Percentiles rank a stretch among this genome's conserved stretches.
Conservation (phyloP, 2,329 filamentous ascomycete species). For the Colletotrichum filicis region DNA sequence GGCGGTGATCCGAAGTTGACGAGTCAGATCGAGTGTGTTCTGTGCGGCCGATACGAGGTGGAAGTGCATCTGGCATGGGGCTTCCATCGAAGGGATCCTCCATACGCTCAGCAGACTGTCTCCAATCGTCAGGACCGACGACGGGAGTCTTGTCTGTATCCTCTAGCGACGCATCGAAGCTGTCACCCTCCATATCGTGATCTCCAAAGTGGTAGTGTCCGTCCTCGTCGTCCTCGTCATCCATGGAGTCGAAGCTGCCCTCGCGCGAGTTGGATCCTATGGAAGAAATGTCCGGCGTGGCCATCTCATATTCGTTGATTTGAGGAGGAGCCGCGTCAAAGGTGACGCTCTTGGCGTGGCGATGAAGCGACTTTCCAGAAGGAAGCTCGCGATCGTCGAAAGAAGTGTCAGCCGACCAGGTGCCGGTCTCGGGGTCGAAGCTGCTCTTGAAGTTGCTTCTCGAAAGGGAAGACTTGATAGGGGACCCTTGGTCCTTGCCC, state of each 20-base stretch:
- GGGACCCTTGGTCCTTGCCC: slow-evolving; percentile 79
- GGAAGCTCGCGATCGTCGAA: slow-evolving; percentile 69
- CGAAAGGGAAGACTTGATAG: slow-evolving; percentile 90
- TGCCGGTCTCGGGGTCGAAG: slow-evolving; percentile 75
- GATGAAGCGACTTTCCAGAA: slow-evolving; percentile 76
- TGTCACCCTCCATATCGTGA: slow-evolving; percentile 78
- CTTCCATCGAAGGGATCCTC: slow-evolving; percentile 80
- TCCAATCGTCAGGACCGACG: slow-evolving; percentile 97
- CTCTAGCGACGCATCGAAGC: slow-evolving; percentile 94
- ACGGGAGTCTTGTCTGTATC: slow-evolving; percentile 98
- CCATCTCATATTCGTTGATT: slow-evolving; percentile 98
- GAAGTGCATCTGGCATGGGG: slow-evolving; percentile 68
- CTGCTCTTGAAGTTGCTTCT: slow-evolving; percentile 72
- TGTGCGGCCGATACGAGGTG: slow-evolving; percentile 58
- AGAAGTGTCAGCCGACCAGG: slow-evolving; percentile 75
- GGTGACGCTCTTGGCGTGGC: slow-evolving; percentile 95
- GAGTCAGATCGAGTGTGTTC: slow-evolving; percentile 76
- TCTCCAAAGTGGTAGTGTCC: slow-evolving; percentile 64
- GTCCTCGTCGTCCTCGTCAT: slow-evolving; percentile 70
- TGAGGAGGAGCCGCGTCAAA: slow-evolving; percentile 95
- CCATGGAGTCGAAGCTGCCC: slow-evolving; percentile 89
- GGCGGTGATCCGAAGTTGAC: slow-evolving; percentile 78
- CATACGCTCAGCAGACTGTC: slow-evolving; percentile 60
- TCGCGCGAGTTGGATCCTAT: slow-evolving; percentile 90
- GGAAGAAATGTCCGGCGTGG: slow-evolving; percentile 94